Evolutionary conservation across 108 stramenopile species (phyloP).

Genomic region (Mayamaea pseudoterrestris): DNA sequence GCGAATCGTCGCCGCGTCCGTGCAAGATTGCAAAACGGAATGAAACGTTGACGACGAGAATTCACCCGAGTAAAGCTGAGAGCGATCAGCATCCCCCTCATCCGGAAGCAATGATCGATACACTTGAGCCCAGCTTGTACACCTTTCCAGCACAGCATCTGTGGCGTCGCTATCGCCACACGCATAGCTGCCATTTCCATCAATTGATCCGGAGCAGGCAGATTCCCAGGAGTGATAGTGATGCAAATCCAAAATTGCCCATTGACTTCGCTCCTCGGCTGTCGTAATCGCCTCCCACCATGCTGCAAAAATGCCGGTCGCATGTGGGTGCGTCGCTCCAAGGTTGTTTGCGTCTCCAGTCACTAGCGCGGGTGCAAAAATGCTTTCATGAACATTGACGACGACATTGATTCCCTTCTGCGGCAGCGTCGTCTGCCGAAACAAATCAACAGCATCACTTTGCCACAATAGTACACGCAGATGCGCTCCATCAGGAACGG

Average conservation of each 20-base stretch:
- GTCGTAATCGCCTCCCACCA: conserved; percentile 57
- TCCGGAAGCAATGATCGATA: conserved; percentile 36
- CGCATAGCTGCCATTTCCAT: conserved; percentile 11
- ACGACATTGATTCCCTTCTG: conserved; percentile 37
- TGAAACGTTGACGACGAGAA: conserved; percentile 67
- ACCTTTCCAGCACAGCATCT: conserved; percentile 18
- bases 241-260: conserved; percentile 68
- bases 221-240: conserved; percentile 66
- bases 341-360: conserved; percentile 10
- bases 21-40: conserved; percentile 50
- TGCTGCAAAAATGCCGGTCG: conserved; percentile 25
- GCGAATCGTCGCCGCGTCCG: conserved; percentile 38
- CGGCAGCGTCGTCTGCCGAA: conserved; percentile 53
- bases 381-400: conserved; percentile 62
- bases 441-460: conserved; percentile 42
- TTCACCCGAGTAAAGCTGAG: conserved; percentile 50
- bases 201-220: conserved; percentile 45
- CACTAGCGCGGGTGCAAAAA: conserved; percentile 19
- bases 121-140: conserved; percentile 33
- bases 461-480: conserved; percentile 59
- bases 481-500: conserved; percentile 64
- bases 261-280: conserved; percentile 34
- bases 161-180: conserved; percentile 1
- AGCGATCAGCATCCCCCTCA: conserved; percentile 32
- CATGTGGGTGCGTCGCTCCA: conserved; percentile 17